Percentiles rank a stretch among this genome's conserved stretches.
Conservation (phyloP, 1,284 basidiomycete species). For the Papiliotrema laurentii region DNA sequence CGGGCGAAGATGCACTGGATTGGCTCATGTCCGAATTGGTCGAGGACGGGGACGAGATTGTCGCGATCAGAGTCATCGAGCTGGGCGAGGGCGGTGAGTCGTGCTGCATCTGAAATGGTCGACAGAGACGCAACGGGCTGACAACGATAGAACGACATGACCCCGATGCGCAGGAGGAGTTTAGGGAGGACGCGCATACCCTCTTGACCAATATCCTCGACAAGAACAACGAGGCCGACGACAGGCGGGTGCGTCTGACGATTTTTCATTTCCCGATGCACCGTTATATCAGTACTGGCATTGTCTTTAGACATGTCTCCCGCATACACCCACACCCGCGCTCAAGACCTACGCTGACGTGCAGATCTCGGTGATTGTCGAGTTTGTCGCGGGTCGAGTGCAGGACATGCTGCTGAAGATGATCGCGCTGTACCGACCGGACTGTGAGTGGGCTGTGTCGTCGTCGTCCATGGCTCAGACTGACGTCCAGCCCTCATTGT, state of each 20-base stretch:
- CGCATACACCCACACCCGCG: constrained; percentile 8
- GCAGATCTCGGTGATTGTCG: constrained; percentile 84
- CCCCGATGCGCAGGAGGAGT: constrained; percentile 61
- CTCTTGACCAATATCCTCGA: constrained; percentile 76
- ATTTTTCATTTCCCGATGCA: background rate
- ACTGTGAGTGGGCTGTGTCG: constrained; percentile 52
- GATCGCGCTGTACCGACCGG: constrained; percentile 91
- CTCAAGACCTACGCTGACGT: background rate
- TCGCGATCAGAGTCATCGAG: constrained; percentile 86
- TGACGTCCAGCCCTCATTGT: constrained; percentile 64
- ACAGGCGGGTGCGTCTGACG: constrained; percentile 59
- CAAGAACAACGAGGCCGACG: constrained; percentile 73
- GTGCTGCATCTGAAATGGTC: background rate
- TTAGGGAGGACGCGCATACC: constrained; percentile 80
- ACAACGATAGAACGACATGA: constrained; percentile 56
- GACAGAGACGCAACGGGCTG: constrained; percentile 4
- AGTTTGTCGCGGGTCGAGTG: constrained; percentile 87
- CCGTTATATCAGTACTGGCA: too few relatives aligned
- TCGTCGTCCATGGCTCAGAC: constrained; percentile 4
- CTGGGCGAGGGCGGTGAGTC: constrained; percentile 66
- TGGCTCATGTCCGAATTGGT: constrained; percentile 82
- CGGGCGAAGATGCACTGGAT: constrained; percentile 75
- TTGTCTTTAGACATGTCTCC: too few relatives aligned
- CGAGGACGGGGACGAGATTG: constrained; percentile 90
- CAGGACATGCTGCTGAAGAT: constrained; percentile 85